phyloP scores from a whole-genome alignment of 139 green algal species.

The Asterochloris erici region DNA sequence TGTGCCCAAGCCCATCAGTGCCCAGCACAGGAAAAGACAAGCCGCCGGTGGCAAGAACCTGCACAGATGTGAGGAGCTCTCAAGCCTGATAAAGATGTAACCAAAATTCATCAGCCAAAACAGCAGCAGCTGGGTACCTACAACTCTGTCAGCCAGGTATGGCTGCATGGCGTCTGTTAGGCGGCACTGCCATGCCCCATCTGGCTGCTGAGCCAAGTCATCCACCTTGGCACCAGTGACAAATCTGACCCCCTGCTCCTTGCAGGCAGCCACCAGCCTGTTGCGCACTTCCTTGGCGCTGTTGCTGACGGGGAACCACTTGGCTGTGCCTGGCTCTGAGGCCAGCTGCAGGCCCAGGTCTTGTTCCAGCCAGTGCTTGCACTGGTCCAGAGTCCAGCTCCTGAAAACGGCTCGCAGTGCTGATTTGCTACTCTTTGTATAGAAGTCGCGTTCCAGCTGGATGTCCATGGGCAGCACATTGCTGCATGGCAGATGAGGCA shows the following conservation, averaged over 20 bases:
- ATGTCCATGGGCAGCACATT: constrained; percentile 75
- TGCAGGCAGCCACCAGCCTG: constrained; percentile 63
- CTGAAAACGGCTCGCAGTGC: constrained; percentile 64
- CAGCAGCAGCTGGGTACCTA: neutral
- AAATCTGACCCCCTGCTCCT: constrained; percentile 30
- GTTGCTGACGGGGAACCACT: constrained; percentile 83
- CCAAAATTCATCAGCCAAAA: neutral
- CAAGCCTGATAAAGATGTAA: neutral
- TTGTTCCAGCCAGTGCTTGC: constrained; percentile 58
- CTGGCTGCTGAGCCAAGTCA: constrained; percentile 13
- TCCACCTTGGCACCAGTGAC: constrained; percentile 25
- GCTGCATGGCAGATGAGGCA: constrained; percentile 21
- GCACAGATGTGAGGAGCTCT: neutral
- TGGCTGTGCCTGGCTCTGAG: constrained; percentile 67
- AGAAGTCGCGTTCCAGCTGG: constrained; percentile 66
- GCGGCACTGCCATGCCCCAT: neutral
- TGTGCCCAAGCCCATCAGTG: constrained; percentile 75
- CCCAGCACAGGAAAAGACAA: constrained; percentile 80
- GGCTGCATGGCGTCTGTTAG: neutral
- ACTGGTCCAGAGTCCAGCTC: constrained; percentile 68
- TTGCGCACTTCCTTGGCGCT: constrained; percentile 67
- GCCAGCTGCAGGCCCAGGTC: constrained; percentile 63
- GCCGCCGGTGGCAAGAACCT: constrained; percentile 75
- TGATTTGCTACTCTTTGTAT: constrained; percentile 48
- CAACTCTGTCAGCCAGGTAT: neutral